These are phyloP conservation scores for Myriangium duriaei DNA, from an alignment of 2,329 filamentous ascomycete genomes.

Conservation along the genomic window DNA sequence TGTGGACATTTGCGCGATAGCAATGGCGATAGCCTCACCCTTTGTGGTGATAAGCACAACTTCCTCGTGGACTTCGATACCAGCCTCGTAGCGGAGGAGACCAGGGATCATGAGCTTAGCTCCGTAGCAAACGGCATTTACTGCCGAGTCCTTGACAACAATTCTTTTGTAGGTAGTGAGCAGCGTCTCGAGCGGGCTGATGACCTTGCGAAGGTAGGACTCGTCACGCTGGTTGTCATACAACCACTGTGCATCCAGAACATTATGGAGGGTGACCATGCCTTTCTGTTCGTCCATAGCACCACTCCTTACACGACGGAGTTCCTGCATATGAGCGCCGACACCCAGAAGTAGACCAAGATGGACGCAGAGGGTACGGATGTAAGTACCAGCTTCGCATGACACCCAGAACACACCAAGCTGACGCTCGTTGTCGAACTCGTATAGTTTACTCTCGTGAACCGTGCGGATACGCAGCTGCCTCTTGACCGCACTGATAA, in stretches of 20 bases:
- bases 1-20: slow-evolving; percentile 94
- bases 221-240: slow-evolving; percentile 95
- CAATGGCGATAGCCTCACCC: slow-evolving; percentile 93
- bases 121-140: slow-evolving; percentile 97
- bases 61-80: slow-evolving; percentile 90
- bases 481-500: slow-evolving; percentile 98
- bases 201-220: slow-evolving; percentile 79
- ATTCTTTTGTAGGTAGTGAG: slow-evolving; percentile 90
- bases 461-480: slow-evolving; percentile 97
- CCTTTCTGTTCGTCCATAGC: slow-evolving; percentile 86
- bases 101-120: slow-evolving; percentile 98
- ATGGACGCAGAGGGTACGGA: slow-evolving; percentile 95
- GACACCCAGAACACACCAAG: slow-evolving; percentile 98
- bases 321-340: slow-evolving; percentile 96
- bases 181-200: slow-evolving; percentile 83
- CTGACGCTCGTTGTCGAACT: slow-evolving; percentile 97
- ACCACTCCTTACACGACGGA: slow-evolving; percentile 83
- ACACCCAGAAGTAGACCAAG: slow-evolving; percentile 66
- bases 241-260: slow-evolving; percentile 90
- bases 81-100: slow-evolving; percentile 80
- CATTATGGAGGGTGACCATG: slow-evolving; percentile 87
- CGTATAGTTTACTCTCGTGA: slow-evolving; percentile 84
- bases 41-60: slow-evolving; percentile 98
- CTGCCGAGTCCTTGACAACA: slow-evolving; percentile 91
- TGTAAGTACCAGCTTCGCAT: slow-evolving; percentile 97